These are phyloP conservation scores for Amanita brunnescens DNA, from an alignment of 768 basidiomycete species.

Conservation along the genomic window DNA sequence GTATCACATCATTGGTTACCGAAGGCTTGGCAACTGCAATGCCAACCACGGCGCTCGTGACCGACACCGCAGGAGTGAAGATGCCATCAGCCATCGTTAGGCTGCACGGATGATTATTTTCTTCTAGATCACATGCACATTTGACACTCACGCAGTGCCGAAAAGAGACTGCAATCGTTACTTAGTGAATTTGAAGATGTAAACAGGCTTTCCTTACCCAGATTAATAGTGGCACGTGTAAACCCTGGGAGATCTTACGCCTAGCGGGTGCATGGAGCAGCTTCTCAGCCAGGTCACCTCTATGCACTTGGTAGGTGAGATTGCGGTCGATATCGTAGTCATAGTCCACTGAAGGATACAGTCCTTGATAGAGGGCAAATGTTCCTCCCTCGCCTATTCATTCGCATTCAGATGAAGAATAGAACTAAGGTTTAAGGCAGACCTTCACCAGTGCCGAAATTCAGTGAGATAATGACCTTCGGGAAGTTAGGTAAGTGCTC, in stretches of 20 bases:
- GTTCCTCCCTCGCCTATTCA: conserved; percentile 55
- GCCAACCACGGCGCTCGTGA: conserved; percentile 58
- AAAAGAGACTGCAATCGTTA: conserved; percentile 38
- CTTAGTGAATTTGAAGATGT: not conserved
- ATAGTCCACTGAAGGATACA: conserved; percentile 41
- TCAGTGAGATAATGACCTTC: not conserved
- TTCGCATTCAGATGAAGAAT: not conserved
- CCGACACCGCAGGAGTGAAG: conserved; percentile 61
- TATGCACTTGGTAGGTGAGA: conserved; percentile 32
- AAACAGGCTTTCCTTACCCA: conserved; percentile 34
- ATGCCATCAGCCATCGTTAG: conserved; percentile 63
- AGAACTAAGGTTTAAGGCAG: not conserved
- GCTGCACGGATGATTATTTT: conserved; percentile 15
- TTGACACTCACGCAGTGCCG: conserved; percentile 36
- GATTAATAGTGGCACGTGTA: conserved; percentile 42
- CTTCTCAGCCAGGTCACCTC: conserved; percentile 3
- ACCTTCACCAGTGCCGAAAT: conserved; percentile 4
- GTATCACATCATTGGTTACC: conserved; percentile 35
- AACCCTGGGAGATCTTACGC: conserved; percentile 19
- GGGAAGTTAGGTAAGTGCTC: conserved; percentile 26
- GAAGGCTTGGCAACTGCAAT: conserved; percentile 51
- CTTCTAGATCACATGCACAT: not conserved
- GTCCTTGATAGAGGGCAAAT: conserved; percentile 52
- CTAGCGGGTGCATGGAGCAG: conserved; percentile 3
- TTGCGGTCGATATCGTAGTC: conserved; percentile 43